Evolutionary conservation across 208 protist genomes (phyloP).

Genomic region (Naegleria lovaniensis): DNA sequence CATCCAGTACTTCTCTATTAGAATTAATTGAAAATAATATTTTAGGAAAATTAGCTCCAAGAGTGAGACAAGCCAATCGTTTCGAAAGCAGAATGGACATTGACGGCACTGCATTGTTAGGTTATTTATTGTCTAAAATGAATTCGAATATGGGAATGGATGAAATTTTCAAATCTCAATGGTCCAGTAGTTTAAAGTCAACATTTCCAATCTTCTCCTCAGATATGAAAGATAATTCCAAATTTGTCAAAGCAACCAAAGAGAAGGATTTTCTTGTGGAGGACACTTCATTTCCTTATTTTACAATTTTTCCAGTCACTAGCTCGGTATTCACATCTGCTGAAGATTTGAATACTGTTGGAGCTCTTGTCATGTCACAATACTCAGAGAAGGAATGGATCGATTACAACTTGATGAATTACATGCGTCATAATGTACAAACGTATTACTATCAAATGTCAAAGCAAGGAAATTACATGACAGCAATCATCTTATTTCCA

Average conservation of each 20-base stretch:
- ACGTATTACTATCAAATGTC: neutral
- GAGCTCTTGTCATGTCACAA: neutral
- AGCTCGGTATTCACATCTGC: neutral
- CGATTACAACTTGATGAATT: neutral
- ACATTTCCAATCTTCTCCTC: neutral
- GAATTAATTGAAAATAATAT: neutral
- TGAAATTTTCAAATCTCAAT: neutral
- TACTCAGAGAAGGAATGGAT: neutral
- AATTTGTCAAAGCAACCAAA: neutral
- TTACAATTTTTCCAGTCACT: neutral
- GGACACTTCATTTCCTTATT: neutral
- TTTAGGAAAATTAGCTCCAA: neutral
- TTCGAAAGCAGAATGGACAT: neutral
- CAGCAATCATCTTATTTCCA: neutral
- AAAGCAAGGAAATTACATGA: neutral
- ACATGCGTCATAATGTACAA: neutral
- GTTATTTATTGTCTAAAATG: neutral
- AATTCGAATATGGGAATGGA: neutral
- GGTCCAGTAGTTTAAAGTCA: neutral
- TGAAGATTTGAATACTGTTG: neutral
- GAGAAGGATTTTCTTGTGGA: neutral
- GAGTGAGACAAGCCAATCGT: neutral
- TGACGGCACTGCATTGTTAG: neutral
- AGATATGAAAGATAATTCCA: neutral
- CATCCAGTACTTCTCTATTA: neutral